Conservation (phyloP, 2,329 filamentous ascomycete species). For the Penicillium freii region DNA sequence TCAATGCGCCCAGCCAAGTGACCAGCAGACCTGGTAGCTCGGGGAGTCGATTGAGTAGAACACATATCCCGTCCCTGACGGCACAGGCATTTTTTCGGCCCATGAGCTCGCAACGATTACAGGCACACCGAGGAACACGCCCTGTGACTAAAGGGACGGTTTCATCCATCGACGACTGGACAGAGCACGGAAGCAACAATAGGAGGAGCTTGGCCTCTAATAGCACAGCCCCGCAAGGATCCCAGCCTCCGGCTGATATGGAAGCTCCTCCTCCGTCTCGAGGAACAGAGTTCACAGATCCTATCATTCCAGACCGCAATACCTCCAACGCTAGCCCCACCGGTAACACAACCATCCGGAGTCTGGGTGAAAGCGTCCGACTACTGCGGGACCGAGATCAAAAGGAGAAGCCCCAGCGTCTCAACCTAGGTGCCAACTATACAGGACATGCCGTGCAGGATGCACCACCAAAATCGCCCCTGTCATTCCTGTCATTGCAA, state of each 20-base stretch:
- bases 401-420: constrained; percentile 38
- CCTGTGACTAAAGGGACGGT: constrained; percentile 41
- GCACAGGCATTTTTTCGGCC: constrained; percentile 92
- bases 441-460: constrained; percentile 54
- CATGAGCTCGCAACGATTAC: constrained; percentile 93
- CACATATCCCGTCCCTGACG: constrained; percentile 84
- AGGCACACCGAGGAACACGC: constrained; percentile 74
- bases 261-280: constrained; percentile 69
- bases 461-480: constrained; percentile 67
- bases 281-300: constrained; percentile 77
- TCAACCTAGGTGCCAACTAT: constrained; percentile 62
- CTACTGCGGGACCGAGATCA: constrained; percentile 63
- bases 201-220: constrained; percentile 61
- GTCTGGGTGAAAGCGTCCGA: constrained; percentile 73
- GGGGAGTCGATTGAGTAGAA: constrained; percentile 69
- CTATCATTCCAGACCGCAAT: constrained; percentile 65
- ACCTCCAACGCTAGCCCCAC: constrained; percentile 75
- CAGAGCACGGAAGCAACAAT: constrained; percentile 49
- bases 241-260: constrained; percentile 41
- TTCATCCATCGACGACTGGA: constrained; percentile 44
- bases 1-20: constrained; percentile 45
- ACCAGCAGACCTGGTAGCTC: constrained; percentile 54
- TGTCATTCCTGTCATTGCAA: constrained; percentile 68
- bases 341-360: constrained; percentile 57
- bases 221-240: constrained; percentile 44